Percentiles rank a stretch among this genome's conserved stretches.
Evolutionary conservation across 2,329 filamentous ascomycete species (phyloP).

Genomic region (Ophiostoma ips): DNA sequence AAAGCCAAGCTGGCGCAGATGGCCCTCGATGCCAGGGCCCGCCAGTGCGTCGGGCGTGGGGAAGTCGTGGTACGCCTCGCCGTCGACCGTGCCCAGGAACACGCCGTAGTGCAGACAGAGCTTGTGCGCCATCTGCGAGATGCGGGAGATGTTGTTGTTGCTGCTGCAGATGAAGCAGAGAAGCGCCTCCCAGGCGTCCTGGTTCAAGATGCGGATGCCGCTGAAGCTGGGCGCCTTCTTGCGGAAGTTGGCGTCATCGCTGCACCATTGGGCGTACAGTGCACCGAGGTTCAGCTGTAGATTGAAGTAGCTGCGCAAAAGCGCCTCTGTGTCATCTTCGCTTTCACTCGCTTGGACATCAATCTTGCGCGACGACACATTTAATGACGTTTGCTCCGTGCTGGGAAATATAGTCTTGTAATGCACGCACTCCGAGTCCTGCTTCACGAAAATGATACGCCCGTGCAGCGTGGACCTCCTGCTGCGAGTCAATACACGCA

Average conservation of each 20-base stretch:
- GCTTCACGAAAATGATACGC: slow-evolving; percentile 69
- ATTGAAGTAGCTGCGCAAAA: slow-evolving; percentile 79
- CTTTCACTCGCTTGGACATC: not conserved
- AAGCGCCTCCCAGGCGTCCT: slow-evolving; percentile 92
- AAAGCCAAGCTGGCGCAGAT: slow-evolving; percentile 73
- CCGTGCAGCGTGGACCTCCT: slow-evolving; percentile 76
- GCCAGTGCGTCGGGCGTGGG: slow-evolving; percentile 39
- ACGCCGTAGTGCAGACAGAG: slow-evolving; percentile 76
- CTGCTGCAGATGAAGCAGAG: slow-evolving; percentile 95
- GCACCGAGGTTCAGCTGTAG: slow-evolving; percentile 59
- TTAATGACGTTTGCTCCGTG: slow-evolving; percentile 4
- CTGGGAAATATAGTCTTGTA: slow-evolving; percentile 58
- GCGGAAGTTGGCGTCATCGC: slow-evolving; percentile 74
- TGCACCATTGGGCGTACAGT: slow-evolving; percentile 80
- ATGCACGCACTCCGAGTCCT: slow-evolving; percentile 65
- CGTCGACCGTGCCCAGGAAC: slow-evolving; percentile 55
- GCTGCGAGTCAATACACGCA: not conserved
- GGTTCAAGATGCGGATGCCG: slow-evolving; percentile 80
- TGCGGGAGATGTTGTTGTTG: slow-evolving; percentile 94
- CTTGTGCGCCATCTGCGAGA: slow-evolving; percentile 93
- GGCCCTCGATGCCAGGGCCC: slow-evolving; percentile 59
- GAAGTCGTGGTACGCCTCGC: slow-evolving; percentile 29
- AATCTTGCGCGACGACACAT: not conserved
- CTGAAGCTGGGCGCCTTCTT: slow-evolving; percentile 76
- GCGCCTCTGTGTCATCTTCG: slow-evolving; percentile 53